A percentile compares a stretch with the other conserved stretches of the same genome.
These are phyloP conservation scores for Clohesyomyces aquaticus DNA, from an alignment of 495 filamentous ascomycete species.

Conservation along the genomic window DNA sequence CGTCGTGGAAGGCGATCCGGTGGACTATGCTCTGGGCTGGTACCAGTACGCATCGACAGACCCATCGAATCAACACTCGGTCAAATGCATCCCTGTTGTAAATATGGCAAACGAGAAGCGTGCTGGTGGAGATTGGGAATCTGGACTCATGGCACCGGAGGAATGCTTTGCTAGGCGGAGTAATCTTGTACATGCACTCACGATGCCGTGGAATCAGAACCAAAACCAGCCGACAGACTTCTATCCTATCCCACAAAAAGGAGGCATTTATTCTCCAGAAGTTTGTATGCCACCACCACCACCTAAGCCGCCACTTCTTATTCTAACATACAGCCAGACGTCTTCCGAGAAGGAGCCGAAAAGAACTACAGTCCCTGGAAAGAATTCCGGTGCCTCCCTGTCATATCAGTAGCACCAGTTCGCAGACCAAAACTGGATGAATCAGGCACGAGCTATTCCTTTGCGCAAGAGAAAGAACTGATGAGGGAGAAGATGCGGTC, in stretches of 20 bases:
- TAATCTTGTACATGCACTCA: constrained; percentile 67
- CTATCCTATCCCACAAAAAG: constrained; percentile 69
- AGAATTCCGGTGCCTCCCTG: constrained; percentile 57
- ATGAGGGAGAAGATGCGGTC: constrained; percentile 72
- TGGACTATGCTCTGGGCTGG: constrained; percentile 71
- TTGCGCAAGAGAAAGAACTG: constrained; percentile 67
- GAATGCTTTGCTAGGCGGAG: constrained; percentile 72
- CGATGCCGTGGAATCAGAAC: constrained; percentile 52
- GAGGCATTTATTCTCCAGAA: constrained; percentile 67
- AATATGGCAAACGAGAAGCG: constrained; percentile 76
- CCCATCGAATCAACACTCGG: constrained; percentile 26
- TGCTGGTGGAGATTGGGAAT: constrained; percentile 78
- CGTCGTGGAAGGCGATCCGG: constrained; percentile 65
- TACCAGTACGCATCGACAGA: constrained; percentile 38
- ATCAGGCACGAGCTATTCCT: constrained; percentile 67
- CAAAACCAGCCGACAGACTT: constrained; percentile 49
- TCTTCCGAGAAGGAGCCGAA: constrained; percentile 59
- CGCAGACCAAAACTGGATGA: constrained; percentile 71
- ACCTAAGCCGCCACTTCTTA: not conserved
- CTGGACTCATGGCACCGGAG: constrained; percentile 70
- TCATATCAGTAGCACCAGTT: constrained; percentile 72
- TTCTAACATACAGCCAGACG: constrained; percentile 44
- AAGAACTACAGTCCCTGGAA: constrained; percentile 52
- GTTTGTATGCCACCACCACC: constrained; percentile 56
- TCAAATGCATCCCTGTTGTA: constrained; percentile 64